A percentile compares a stretch with the other conserved stretches of the same genome.
phyloP scores from a whole-genome alignment of 805 yeast species.

The Danielia oregonensis region DNA sequence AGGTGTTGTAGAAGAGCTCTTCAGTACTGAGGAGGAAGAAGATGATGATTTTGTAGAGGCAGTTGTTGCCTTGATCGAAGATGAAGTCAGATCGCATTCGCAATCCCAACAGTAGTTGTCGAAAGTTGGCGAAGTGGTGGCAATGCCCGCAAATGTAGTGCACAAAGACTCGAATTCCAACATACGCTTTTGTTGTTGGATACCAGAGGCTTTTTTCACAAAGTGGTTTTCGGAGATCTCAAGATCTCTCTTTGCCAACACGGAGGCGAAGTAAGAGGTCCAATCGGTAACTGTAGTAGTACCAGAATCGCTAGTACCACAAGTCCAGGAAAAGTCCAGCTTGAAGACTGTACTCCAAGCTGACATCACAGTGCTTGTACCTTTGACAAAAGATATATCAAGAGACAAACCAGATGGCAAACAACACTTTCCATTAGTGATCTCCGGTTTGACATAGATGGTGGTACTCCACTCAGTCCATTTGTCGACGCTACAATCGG shows the following conservation, averaged over 20 bases:
- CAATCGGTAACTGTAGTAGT: constrained; percentile 1
- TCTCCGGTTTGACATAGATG: constrained; percentile 5
- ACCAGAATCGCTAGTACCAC: background rate
- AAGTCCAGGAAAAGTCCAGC: constrained; percentile 2
- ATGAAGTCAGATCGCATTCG: background rate
- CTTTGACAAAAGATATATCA: constrained; percentile 3
- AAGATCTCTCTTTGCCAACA: constrained; percentile 4
- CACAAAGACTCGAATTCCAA: constrained; percentile 1
- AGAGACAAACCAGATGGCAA: constrained; percentile 6
- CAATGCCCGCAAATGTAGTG: background rate
- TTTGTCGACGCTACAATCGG: background rate
- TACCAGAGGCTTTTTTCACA: constrained; percentile 3
- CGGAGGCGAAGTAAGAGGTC: constrained; percentile 2
- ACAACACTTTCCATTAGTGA: constrained; percentile 4
- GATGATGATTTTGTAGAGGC: too few species aligned
- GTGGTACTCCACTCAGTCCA: constrained; percentile 9
- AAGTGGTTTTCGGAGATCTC: constrained; percentile 1
- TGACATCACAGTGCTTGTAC: constrained; percentile 1
- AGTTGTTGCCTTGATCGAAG: background rate
- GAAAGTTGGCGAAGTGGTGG: constrained; percentile 1
- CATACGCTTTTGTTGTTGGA: constrained; percentile 4
- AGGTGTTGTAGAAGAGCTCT: background rate
- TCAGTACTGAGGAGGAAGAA: too few species aligned
- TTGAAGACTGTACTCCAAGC: constrained; percentile 4
- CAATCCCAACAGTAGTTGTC: constrained; percentile 8